These are phyloP conservation scores for Trichoderma erinaceum DNA, from an alignment of 495 filamentous ascomycete genomes.

Conservation along the genomic window DNA sequence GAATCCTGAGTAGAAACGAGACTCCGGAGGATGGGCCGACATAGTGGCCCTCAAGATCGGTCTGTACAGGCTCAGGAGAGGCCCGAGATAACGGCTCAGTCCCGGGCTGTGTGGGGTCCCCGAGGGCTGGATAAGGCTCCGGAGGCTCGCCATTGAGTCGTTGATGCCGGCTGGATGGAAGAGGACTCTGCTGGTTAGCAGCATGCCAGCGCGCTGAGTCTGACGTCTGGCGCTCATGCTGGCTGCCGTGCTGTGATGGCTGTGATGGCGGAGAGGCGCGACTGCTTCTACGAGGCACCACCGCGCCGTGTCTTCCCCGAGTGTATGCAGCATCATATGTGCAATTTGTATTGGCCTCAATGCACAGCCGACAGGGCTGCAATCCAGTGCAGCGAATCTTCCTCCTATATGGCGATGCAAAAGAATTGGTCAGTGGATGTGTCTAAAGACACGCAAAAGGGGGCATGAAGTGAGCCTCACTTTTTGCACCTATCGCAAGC, in stretches of 20 bases:
- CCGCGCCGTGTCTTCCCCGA: constrained; percentile 19
- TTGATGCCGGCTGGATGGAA: neutral
- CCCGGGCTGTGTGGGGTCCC: neutral
- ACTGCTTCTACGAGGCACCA: constrained; percentile 8
- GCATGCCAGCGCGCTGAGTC: constrained; percentile 7
- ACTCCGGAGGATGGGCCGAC: constrained; percentile 28
- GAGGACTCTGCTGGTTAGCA: neutral
- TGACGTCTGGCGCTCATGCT: neutral
- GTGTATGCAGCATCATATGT: constrained; percentile 24
- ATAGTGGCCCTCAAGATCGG: constrained; percentile 37
- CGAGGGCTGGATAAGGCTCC: constrained; percentile 4
- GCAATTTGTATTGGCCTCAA: constrained; percentile 21
- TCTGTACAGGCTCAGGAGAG: constrained; percentile 36
- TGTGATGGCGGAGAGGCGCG: constrained; percentile 7
- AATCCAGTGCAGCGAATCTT: constrained; percentile 28
- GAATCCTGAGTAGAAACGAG: constrained; percentile 25
- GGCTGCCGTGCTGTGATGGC: neutral
- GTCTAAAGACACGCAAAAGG: neutral
- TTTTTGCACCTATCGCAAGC: constrained; percentile 34
- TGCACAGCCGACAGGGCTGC: constrained; percentile 24
- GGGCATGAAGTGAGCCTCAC: constrained; percentile 18
- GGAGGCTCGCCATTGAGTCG: constrained; percentile 8
- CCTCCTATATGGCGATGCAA: constrained; percentile 18
- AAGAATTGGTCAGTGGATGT: neutral
- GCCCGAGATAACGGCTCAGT: constrained; percentile 28